Conservation (phyloP, 331 rosid genomes). For the Stylosanthes scabra region DNA sequence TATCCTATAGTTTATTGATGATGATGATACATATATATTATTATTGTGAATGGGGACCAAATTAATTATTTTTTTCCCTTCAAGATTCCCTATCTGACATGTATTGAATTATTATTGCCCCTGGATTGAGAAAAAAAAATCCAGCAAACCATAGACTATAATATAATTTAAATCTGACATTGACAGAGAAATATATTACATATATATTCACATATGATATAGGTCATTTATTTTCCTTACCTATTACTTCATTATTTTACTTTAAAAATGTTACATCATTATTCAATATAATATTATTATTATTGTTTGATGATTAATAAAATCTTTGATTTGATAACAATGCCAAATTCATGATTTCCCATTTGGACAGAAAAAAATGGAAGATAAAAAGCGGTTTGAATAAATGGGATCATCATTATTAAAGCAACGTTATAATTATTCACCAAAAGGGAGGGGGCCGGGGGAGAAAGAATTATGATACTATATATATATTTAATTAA, state of each 20-base stretch:
- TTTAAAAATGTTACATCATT: constrained; percentile 15
- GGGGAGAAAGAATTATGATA: too few relatives aligned
- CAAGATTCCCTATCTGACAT: constrained; percentile 45
- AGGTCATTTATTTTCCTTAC: constrained; percentile 49
- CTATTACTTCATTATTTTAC: constrained; percentile 38
- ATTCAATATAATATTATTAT: not conserved
- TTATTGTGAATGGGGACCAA: constrained; percentile 49
- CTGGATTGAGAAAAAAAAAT: constrained; percentile 25
- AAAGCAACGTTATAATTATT: constrained; percentile 1
- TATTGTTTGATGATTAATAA: constrained; percentile 29
- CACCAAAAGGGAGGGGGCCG: not conserved
- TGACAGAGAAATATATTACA: constrained; percentile 26
- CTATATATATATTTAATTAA: not conserved
- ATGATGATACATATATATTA: constrained; percentile 19
- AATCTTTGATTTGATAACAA: constrained; percentile 29
- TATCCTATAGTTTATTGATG: constrained; percentile 22
- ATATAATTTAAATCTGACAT: constrained; percentile 25
- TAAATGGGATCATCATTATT: constrained; percentile 11
- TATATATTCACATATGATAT: constrained; percentile 28
- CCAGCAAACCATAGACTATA: constrained; percentile 30
- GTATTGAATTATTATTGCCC: constrained; percentile 40
- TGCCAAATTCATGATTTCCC: not conserved
- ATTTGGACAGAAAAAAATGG: not conserved
- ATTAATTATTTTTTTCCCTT: constrained; percentile 31
- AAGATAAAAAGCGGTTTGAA: not conserved